Conservation (phyloP, 169 alveolate genomes). For the Cryptosporidium xiaoi region DNA sequence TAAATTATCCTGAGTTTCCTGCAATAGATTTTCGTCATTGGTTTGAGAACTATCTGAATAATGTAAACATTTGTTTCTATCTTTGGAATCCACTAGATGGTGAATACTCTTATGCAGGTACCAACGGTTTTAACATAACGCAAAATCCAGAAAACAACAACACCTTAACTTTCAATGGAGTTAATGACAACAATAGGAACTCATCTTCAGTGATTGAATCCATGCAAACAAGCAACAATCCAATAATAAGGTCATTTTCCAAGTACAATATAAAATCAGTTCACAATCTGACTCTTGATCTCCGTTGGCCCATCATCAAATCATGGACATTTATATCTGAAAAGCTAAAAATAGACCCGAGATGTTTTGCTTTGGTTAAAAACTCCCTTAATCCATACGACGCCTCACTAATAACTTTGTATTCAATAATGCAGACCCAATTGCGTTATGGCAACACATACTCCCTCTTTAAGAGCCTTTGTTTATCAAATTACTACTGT, state of each 20-base stretch:
- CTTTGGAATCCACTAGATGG: conserved; percentile 67
- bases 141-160: too few relatives aligned
- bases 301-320: conserved; percentile 64
- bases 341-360: conserved; percentile 40
- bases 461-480: not conserved
- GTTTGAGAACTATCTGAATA: conserved; percentile 54
- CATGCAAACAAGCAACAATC: not conserved
- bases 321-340: conserved; percentile 49
- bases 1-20: conserved; percentile 55
- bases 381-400: conserved; percentile 15
- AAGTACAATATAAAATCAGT: conserved; percentile 20
- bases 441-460: conserved; percentile 1
- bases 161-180: not conserved
- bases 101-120: not conserved
- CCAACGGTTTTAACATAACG: too few relatives aligned
- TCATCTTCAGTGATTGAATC: conserved; percentile 6
- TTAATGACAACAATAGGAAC: not conserved
- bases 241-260: conserved; percentile 24
- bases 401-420: conserved; percentile 23
- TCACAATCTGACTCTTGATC: conserved; percentile 34
- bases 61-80: conserved; percentile 10
- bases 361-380: conserved; percentile 43
- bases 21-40: conserved; percentile 55
- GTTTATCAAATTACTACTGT: conserved; percentile 10
- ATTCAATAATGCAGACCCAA: conserved; percentile 15